These are phyloP conservation scores for Sanghuangporus sanghuang DNA, from an alignment of 1,284 basidiomycete genomes.

Conservation along the genomic window DNA sequence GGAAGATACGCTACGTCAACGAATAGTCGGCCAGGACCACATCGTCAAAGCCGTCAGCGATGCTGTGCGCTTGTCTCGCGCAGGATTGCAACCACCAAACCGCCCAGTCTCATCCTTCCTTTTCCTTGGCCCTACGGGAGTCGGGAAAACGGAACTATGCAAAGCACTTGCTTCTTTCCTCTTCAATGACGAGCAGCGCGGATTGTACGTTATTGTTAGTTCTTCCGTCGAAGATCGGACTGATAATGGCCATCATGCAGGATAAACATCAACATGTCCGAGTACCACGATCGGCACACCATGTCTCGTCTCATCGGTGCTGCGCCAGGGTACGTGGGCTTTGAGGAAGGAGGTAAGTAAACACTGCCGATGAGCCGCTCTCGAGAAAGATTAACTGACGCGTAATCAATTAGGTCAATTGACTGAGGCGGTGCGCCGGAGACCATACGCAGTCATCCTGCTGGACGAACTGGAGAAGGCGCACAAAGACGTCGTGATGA, in stretches of 20 bases:
- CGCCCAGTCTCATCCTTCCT: constrained; percentile 90
- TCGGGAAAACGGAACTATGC: constrained; percentile 85
- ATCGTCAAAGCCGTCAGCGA: constrained; percentile 79
- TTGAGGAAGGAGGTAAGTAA: constrained; percentile 75
- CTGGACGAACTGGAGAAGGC: constrained; percentile 92
- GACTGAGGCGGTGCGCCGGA: constrained; percentile 82
- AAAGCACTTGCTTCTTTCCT: constrained; percentile 85
- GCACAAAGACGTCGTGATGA: constrained; percentile 89
- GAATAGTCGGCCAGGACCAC: constrained; percentile 88
- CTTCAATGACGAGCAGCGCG: constrained; percentile 83
- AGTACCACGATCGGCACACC: constrained; percentile 89
- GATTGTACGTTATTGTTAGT: constrained; percentile 50
- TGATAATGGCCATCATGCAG: constrained; percentile 30
- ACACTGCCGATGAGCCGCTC: no score
- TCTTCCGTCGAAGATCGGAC: background rate
- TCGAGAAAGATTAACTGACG: no score
- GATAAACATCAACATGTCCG: constrained; percentile 90
- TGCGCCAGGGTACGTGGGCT: constrained; percentile 90
- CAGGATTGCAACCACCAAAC: constrained; percentile 83
- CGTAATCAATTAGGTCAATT: constrained; percentile 51
- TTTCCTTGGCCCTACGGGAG: constrained; percentile 86
- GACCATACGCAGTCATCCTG: constrained; percentile 77
- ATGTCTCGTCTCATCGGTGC: constrained; percentile 88
- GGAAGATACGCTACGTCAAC: constrained; percentile 71
- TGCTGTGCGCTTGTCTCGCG: constrained; percentile 86